phyloP scores from a whole-genome alignment of 257 asterid species.

The Salvia rosmarinus region DNA sequence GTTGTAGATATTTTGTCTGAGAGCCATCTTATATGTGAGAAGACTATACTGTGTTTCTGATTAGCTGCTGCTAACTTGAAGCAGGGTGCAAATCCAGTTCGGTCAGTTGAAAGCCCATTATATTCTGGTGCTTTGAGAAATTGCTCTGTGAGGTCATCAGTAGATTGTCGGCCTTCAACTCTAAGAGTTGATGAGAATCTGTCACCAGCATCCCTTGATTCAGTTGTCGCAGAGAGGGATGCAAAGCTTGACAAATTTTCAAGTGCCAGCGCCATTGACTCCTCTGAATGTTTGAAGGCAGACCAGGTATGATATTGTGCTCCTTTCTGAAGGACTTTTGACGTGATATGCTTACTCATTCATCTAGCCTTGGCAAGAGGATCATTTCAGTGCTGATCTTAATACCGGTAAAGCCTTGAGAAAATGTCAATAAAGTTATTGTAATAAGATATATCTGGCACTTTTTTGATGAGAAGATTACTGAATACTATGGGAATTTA shows the following conservation, averaged over 20 bases:
- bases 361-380: conserved; percentile 2
- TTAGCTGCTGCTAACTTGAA: conserved; percentile 33
- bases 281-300: conserved; percentile 61
- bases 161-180: conserved; percentile 63
- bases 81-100: conserved; percentile 61
- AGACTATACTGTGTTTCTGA: conserved; percentile 22
- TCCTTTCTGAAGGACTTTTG: conserved; percentile 20
- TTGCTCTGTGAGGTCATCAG: conserved; percentile 55
- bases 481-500: not conserved
- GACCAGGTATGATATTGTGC: conserved; percentile 44
- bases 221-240: conserved; percentile 66
- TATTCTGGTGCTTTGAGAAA: conserved; percentile 55
- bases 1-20: conserved; percentile 19
- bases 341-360: conserved; percentile 19
- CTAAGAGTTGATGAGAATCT: conserved; percentile 63
- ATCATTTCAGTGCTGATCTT: conserved; percentile 17
- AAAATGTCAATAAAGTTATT: not conserved
- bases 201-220: conserved; percentile 71
- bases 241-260: conserved; percentile 56
- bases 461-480: not conserved
- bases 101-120: conserved; percentile 61
- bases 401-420: conserved; percentile 9
- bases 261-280: conserved; percentile 50
- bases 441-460: not conserved
- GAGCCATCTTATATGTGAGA: conserved; percentile 20